Evolutionary conservation across 345 rosid genomes (phyloP).

Genomic region (Camelina laxa): DNA sequence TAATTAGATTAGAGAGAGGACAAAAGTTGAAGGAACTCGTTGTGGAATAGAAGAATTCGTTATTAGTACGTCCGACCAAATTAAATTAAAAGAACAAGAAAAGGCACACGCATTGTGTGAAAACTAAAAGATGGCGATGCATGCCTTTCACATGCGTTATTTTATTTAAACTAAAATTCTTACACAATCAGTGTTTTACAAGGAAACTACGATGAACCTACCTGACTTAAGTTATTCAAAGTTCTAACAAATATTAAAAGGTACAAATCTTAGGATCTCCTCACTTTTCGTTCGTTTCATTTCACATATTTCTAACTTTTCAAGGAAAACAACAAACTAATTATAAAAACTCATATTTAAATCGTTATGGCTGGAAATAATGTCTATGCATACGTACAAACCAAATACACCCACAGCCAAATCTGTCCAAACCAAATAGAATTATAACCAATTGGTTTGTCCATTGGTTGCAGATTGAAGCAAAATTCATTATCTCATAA

Average conservation of each 20-base stretch:
- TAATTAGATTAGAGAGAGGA: neutral
- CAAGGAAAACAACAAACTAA: neutral
- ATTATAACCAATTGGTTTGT: too few species aligned
- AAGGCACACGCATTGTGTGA: neutral
- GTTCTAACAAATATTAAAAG: neutral
- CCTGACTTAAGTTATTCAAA: neutral
- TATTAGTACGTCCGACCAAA: slow-evolving; percentile 4
- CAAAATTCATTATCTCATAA: too few species aligned
- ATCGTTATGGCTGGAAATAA: too few species aligned
- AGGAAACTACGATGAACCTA: neutral
- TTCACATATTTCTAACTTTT: too few species aligned
- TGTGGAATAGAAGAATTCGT: neutral
- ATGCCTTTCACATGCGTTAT: slow-evolving; percentile 17
- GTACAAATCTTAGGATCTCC: neutral
- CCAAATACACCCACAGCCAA: too few species aligned
- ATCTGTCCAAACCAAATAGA: too few species aligned
- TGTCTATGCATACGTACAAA: too few species aligned
- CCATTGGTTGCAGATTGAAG: too few species aligned
- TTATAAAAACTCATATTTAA: neutral
- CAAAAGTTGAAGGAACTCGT: slow-evolving; percentile 10
- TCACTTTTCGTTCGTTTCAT: neutral
- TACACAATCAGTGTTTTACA: neutral
- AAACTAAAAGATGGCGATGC: neutral
- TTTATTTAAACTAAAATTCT: neutral
- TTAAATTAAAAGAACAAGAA: neutral